Percentiles rank a stretch among this genome's conserved stretches.
phyloP scores from a whole-genome alignment of 176 grass and related monocot genomes.

The Carex kokanica region DNA sequence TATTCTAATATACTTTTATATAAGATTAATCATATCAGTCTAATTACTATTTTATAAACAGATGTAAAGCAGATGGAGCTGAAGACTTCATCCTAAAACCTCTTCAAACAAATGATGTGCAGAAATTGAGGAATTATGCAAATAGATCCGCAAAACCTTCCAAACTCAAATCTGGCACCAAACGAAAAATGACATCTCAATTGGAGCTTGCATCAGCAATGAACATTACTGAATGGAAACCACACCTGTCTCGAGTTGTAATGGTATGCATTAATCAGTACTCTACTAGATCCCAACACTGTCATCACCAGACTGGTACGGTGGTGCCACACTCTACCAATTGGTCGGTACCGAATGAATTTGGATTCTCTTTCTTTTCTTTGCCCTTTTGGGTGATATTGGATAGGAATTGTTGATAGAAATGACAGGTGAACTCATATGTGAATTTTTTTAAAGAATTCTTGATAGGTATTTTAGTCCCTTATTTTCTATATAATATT shows the following conservation, averaged over 20 bases:
- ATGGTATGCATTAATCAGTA: constrained; percentile 37
- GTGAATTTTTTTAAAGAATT: background rate
- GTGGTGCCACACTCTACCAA: background rate
- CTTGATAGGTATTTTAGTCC: background rate
- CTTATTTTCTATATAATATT: background rate
- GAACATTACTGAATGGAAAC: constrained; percentile 32
- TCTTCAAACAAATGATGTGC: constrained; percentile 74
- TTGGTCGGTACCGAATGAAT: background rate
- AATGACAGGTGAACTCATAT: background rate
- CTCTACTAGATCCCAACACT: background rate
- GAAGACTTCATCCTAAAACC: constrained; percentile 93
- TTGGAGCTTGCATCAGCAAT: constrained; percentile 18
- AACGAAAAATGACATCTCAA: constrained; percentile 21
- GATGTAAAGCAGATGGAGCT: constrained; percentile 55
- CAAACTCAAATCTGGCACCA: constrained; percentile 22
- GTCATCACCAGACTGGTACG: background rate
- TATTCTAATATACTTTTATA: constrained; percentile 4
- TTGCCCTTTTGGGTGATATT: background rate
- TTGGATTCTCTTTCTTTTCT: background rate
- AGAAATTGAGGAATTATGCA: constrained; percentile 62
- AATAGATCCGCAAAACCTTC: constrained; percentile 4
- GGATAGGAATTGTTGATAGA: background rate
- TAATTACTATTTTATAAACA: background rate
- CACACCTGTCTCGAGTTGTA: constrained; percentile 47
- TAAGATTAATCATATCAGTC: constrained; percentile 12